Evolutionary conservation across 176 grass and related monocot genomes (phyloP).

Genomic region (Olyra latifolia): DNA sequence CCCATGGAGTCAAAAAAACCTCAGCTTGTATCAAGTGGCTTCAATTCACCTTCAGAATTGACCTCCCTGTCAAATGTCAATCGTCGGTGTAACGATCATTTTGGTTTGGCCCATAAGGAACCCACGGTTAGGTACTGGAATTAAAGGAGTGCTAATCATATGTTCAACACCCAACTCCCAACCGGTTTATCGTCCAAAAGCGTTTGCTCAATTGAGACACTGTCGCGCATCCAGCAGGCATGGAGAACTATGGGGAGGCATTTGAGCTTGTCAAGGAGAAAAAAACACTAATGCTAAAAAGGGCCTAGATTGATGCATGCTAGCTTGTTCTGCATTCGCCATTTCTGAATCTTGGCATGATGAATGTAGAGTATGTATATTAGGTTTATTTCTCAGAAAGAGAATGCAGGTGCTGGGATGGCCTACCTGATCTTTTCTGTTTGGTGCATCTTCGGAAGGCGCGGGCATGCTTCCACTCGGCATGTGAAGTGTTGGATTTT

Average conservation of each 20-base stretch:
- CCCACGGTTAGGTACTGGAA: background rate
- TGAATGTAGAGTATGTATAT: too few relatives aligned
- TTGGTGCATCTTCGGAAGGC: constrained; percentile 30
- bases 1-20: background rate
- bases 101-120: background rate
- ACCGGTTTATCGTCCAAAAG: background rate
- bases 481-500: constrained; percentile 27
- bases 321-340: background rate
- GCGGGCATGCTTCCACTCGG: constrained; percentile 20
- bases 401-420: background rate
- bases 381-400: background rate
- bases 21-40: background rate
- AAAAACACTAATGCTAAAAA: background rate
- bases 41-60: background rate
- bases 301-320: background rate
- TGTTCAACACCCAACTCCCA: background rate
- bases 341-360: background rate
- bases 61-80: background rate
- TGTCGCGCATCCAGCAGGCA: background rate
- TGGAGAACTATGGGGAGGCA: background rate
- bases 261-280: too few relatives aligned
- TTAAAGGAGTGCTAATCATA: background rate
- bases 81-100: background rate
- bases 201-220: background rate
- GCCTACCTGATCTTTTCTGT: constrained; percentile 45